These are phyloP conservation scores for Aspergillus phoenicis DNA, from an alignment of 2,329 filamentous ascomycete genomes.

Conservation along the genomic window DNA sequence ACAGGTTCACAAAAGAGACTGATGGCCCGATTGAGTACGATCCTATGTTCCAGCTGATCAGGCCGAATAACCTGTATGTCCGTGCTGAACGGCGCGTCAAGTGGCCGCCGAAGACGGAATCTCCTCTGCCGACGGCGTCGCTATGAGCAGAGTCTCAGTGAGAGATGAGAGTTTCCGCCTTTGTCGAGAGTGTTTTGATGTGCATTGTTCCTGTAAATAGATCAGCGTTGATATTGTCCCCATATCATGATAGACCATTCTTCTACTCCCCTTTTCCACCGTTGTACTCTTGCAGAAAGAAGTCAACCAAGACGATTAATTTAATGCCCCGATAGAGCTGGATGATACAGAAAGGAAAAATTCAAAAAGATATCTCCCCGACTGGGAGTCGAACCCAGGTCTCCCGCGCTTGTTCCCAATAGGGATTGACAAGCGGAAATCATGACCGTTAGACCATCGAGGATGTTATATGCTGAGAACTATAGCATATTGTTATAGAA, in stretches of 20 bases:
- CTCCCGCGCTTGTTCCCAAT: no score
- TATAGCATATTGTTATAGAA: no score
- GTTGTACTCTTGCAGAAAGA: no score
- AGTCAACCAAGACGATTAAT: no score
- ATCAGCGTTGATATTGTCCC: background rate
- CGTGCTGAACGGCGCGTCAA: conserved; percentile 24
- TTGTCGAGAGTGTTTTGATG: background rate
- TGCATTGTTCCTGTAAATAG: background rate
- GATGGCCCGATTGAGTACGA: conserved; percentile 51
- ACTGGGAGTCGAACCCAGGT: no score
- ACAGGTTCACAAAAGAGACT: conserved; percentile 57
- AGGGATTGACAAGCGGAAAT: no score
- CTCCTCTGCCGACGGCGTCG: background rate
- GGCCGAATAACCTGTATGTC: conserved; percentile 31
- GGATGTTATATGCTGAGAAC: no score
- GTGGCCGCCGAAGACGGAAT: conserved; percentile 23
- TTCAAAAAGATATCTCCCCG: no score
- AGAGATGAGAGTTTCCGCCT: background rate
- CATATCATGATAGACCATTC: background rate
- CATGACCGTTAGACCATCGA: no score
- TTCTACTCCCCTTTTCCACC: no score
- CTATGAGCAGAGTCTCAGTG: background rate
- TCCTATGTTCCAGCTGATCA: conserved; percentile 35
- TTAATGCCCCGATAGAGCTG: no score
- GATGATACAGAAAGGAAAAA: no score